A percentile compares a stretch with the other conserved stretches of the same genome.
These are phyloP conservation scores for Phoma herbarum DNA, from an alignment of 2,329 filamentous ascomycete genomes.

Conservation along the genomic window DNA sequence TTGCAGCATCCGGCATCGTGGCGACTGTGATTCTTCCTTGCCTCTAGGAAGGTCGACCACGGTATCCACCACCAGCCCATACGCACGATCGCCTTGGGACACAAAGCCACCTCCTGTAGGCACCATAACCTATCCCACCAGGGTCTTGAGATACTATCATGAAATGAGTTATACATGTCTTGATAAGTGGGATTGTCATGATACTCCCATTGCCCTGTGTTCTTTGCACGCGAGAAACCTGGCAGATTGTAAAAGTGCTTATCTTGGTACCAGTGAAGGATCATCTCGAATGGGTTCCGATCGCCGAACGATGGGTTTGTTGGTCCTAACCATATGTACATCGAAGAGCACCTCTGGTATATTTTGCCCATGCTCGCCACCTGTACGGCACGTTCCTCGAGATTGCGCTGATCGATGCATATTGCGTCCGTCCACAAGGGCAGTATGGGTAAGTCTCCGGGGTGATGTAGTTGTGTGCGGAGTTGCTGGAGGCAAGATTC, in stretches of 20 bases:
- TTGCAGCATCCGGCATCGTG: not conserved
- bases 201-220: not conserved
- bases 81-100: conserved; percentile 1
- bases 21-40: not conserved
- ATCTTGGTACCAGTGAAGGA: conserved; percentile 1
- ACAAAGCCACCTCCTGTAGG: conserved; percentile 5
- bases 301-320: not conserved
- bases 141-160: conserved; percentile 1
- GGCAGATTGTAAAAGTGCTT: conserved; percentile 8
- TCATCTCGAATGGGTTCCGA: conserved; percentile 1
- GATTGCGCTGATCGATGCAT: conserved; percentile 25
- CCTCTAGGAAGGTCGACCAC: not conserved
- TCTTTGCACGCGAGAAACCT: not conserved
- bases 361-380: conserved; percentile 22
- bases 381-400: conserved; percentile 15
- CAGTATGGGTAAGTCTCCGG: not conserved
- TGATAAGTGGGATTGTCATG: conserved; percentile 2
- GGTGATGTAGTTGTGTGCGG: not conserved
- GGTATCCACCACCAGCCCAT: conserved; percentile 2
- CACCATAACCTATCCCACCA: conserved; percentile 15
- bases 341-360: conserved; percentile 8
- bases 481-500: conserved; percentile 1
- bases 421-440: conserved; percentile 21
- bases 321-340: conserved; percentile 29
- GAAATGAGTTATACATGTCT: conserved; percentile 3